A percentile compares a stretch with the other conserved stretches of the same genome.
phyloP scores from a whole-genome alignment of 179 eudicot species.

The Actinidia polygama region DNA sequence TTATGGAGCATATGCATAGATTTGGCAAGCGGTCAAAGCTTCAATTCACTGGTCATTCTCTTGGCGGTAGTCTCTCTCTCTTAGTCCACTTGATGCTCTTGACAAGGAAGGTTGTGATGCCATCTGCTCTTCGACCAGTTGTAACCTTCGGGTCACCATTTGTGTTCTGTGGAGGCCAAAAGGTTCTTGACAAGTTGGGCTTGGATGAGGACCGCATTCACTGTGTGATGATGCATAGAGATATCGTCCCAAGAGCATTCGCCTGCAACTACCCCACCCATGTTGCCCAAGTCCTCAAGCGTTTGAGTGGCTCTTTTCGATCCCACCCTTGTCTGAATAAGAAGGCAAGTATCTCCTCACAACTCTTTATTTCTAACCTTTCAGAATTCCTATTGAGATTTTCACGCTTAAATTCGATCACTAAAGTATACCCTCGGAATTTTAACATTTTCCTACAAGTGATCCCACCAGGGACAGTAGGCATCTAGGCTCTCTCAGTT shows the following conservation, averaged over 20 bases:
- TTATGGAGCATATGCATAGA: slow-evolving; percentile 52
- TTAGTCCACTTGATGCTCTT: slow-evolving; percentile 78
- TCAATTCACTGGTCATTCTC: slow-evolving; percentile 91
- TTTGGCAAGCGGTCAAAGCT: slow-evolving; percentile 63
- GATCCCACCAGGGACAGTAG: too few relatives aligned
- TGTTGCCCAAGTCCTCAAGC: slow-evolving; percentile 73
- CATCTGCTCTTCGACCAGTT: slow-evolving; percentile 62
- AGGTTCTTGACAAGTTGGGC: slow-evolving; percentile 55
- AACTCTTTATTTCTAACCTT: not conserved
- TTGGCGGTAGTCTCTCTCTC: slow-evolving; percentile 87
- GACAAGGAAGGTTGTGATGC: slow-evolving; percentile 50
- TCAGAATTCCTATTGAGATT: not conserved
- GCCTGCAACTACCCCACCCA: slow-evolving; percentile 84
- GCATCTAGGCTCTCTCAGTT: not conserved
- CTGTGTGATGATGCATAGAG: slow-evolving; percentile 87
- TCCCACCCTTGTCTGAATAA: slow-evolving; percentile 81
- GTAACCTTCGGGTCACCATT: slow-evolving; percentile 89
- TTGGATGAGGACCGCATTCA: slow-evolving; percentile 66
- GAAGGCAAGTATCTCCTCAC: slow-evolving; percentile 50
- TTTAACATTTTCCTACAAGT: not conserved
- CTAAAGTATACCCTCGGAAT: not conserved
- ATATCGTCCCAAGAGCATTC: slow-evolving; percentile 91
- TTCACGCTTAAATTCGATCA: not conserved
- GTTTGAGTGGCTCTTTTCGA: slow-evolving; percentile 61
- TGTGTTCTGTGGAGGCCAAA: slow-evolving; percentile 76